Percentiles rank a stretch among this genome's conserved stretches.
These are phyloP conservation scores for Colletotrichum tanaceti DNA, from an alignment of 2,329 filamentous ascomycete genomes.

Conservation along the genomic window DNA sequence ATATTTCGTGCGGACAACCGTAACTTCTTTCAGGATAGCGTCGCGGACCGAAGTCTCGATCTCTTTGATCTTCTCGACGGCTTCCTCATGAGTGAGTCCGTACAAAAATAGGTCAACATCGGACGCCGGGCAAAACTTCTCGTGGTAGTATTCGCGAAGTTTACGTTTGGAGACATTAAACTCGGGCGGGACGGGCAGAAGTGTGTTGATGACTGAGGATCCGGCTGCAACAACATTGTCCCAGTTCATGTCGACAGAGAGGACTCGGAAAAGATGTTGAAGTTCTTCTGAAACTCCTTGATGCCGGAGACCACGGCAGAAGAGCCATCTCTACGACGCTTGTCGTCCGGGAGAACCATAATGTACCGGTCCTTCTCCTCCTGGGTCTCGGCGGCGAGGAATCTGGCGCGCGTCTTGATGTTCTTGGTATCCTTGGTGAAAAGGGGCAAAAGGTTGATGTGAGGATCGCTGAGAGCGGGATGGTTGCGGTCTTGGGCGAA, in stretches of 20 bases:
- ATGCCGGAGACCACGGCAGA: conserved; percentile 76
- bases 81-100: conserved; percentile 80
- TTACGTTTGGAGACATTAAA: conserved; percentile 72
- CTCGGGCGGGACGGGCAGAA: conserved; percentile 75
- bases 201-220: conserved; percentile 81
- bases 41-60: conserved; percentile 82
- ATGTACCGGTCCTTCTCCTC: conserved; percentile 74
- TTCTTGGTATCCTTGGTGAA: conserved; percentile 68
- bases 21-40: conserved; percentile 83
- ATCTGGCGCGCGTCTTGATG: conserved; percentile 72
- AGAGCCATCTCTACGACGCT: conserved; percentile 71
- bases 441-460: conserved; percentile 74
- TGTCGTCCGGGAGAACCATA: conserved; percentile 72
- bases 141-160: conserved; percentile 81
- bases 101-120: conserved; percentile 91
- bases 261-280: conserved; percentile 84
- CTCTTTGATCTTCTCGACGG: conserved; percentile 83
- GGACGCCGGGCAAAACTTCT: conserved; percentile 82
- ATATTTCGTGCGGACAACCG: conserved; percentile 86
- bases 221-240: conserved; percentile 84
- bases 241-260: conserved; percentile 84
- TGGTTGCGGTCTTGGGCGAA: conserved; percentile 76
- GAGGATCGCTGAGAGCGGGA: conserved; percentile 64
- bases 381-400: conserved; percentile 67
- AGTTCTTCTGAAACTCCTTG: conserved; percentile 81